These are phyloP conservation scores for Penicillium manginii DNA, from an alignment of 495 filamentous ascomycete genomes.

Conservation along the genomic window DNA sequence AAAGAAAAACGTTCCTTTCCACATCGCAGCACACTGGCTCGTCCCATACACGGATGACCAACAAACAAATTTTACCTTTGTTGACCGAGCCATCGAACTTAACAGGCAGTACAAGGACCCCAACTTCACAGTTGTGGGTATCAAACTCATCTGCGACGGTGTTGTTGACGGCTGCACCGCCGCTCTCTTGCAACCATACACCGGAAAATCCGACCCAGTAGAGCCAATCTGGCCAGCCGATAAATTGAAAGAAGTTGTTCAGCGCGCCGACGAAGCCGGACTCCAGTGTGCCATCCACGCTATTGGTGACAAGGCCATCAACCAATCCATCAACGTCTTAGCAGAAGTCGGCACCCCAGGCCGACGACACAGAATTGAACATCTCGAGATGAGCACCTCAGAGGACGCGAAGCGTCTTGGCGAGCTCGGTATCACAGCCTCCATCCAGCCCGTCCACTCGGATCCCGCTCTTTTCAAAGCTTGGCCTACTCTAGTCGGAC, in stretches of 20 bases:
- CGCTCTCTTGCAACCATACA: constrained; percentile 62
- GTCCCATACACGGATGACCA: constrained; percentile 38
- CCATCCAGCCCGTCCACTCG: constrained; percentile 64
- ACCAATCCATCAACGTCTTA: constrained; percentile 58
- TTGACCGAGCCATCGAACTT: constrained; percentile 63
- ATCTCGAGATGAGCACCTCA: constrained; percentile 59
- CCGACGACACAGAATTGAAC: constrained; percentile 60
- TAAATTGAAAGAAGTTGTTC: constrained; percentile 57
- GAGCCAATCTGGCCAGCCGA: constrained; percentile 60
- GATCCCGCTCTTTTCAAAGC: constrained; percentile 63
- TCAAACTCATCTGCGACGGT: constrained; percentile 71
- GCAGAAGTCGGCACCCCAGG: constrained; percentile 44
- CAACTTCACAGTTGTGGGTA: constrained; percentile 62
- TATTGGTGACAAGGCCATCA: constrained; percentile 63
- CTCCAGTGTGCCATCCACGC: constrained; percentile 69
- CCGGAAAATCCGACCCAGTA: constrained; percentile 39
- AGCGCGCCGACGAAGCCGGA: constrained; percentile 54
- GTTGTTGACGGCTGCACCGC: constrained; percentile 71
- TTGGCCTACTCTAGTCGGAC: constrained; percentile 60
- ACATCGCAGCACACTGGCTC: constrained; percentile 67
- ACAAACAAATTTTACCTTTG: constrained; percentile 29
- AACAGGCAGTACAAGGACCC: constrained; percentile 52
- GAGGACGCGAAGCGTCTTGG: constrained; percentile 58
- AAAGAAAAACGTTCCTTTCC: constrained; percentile 51
- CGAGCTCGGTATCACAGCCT: constrained; percentile 61